A percentile compares a stretch with the other conserved stretches of the same genome.
Evolutionary conservation across 305 asterid species (phyloP).

Genomic region (Fraxinus paxiana): DNA sequence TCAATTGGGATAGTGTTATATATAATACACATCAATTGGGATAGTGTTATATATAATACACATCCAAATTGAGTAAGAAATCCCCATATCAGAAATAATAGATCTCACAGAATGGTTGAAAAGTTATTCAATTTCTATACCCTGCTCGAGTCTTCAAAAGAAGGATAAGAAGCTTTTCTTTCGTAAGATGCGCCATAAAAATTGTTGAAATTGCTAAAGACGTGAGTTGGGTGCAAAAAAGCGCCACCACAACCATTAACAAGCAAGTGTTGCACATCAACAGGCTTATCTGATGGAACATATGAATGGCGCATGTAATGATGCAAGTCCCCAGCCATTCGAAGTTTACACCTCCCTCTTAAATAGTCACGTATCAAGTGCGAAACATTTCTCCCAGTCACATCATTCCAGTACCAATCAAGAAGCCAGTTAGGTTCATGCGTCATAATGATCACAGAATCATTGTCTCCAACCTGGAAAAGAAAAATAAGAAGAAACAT

Average conservation of each 20-base stretch:
- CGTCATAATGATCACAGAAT: constrained; percentile 93
- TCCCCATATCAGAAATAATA: background rate
- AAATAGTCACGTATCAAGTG: constrained; percentile 61
- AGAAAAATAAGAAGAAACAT: background rate
- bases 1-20: no score
- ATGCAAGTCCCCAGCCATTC: no score
- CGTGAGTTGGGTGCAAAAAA: constrained; percentile 96
- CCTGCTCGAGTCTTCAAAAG: constrained; percentile 96
- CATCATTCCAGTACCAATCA: constrained; percentile 83
- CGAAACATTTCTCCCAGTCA: constrained; percentile 71
- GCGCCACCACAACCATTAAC: constrained; percentile 99
- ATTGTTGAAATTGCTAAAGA: constrained; percentile 62
- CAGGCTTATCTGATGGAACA: constrained; percentile 73
- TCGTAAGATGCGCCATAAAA: constrained; percentile 58
- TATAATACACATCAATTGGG: no score
- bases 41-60: background rate
- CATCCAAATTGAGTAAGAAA: background rate
- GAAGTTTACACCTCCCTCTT: no score
- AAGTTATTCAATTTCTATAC: constrained; percentile 31
- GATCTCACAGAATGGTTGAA: constrained; percentile 10
- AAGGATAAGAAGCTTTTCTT: constrained; percentile 82
- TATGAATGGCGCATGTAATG: constrained; percentile 48
- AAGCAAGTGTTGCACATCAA: constrained; percentile 74
- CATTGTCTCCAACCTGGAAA: constrained; percentile 64
- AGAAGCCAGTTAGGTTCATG: constrained; percentile 97